Evolutionary conservation across 441 rosid species (phyloP).

Genomic region (Euphorbia schlechtendalii): DNA sequence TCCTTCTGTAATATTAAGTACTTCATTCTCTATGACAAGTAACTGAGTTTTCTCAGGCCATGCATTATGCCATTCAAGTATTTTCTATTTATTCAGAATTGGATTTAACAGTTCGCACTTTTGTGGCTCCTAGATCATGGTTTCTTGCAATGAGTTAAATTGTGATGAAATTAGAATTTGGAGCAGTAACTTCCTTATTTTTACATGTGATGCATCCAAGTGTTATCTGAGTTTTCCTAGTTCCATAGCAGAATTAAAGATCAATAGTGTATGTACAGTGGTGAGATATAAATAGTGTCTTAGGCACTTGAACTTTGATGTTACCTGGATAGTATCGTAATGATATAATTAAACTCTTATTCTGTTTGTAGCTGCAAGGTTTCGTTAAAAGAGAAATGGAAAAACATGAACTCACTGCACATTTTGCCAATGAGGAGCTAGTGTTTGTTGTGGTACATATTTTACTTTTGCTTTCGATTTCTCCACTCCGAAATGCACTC

Average conservation of each 20-base stretch:
- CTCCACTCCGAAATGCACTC: too few species aligned
- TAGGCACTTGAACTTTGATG: neutral
- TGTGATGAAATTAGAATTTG: neutral
- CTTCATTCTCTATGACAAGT: neutral
- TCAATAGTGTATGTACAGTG: neutral
- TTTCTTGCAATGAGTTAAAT: neutral
- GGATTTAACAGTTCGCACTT: too few species aligned
- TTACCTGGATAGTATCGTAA: neutral
- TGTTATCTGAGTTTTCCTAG: neutral
- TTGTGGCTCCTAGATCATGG: too few species aligned
- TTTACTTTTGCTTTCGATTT: neutral
- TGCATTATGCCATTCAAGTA: neutral
- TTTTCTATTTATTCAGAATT: neutral
- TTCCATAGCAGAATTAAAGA: neutral
- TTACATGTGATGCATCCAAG: neutral
- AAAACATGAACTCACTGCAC: conserved; percentile 48
- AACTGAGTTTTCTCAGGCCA: neutral
- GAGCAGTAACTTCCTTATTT: neutral
- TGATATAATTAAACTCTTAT: neutral
- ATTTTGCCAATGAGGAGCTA: conserved; percentile 51
- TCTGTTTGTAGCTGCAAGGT: conserved; percentile 55
- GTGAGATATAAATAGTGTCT: neutral
- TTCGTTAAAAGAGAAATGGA: conserved; percentile 53
- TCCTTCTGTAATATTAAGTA: neutral
- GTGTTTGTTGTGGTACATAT: conserved; percentile 66